Base-by-base conservation (phyloP, 306 rosid species). In the Echinosophora koreensis region DNA sequence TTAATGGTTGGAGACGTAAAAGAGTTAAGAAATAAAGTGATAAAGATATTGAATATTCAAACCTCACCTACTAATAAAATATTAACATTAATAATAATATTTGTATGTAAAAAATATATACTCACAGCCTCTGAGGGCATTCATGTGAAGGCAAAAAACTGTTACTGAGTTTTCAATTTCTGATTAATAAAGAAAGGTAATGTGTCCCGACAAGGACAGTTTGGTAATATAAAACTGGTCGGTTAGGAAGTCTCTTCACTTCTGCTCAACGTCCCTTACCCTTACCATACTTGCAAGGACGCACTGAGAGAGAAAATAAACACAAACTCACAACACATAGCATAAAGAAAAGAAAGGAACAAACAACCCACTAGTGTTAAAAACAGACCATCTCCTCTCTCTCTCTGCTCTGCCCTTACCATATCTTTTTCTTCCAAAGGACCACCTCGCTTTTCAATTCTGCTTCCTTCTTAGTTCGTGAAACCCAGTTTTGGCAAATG, bases 271-370 rank as follows among this genome's bases (percentile, higher is more conserved):
- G 87, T 84, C 87, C 86, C 90, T 86, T 84, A 81, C 88, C 94
- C 90, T 86, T 84, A 81, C 88, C 94, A 84, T 84, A 85, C 87
- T 89, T 88, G 85, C 89, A 61, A 87, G 83, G 90, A 39, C 76
- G 18, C 35, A 80, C 65, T 69, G 64, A 70, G 32, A 79, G 78
- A 75, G 57, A 3, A 30, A 67, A 82, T 47, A 12, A 42, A 10
- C 67, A 61, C 9, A 32, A 14, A 61, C 66, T 30, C 13, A 30
- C 14, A 58, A 49, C 50, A 17, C 44, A 66, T 12, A 27, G 47
- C 69, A 81, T 66, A 66, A 82, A 85, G 86, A 78, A 85, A 76
- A 75, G 82, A 77, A 83, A 71, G 73, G 72, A 83, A 81, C 86
- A 83, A 63, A 75, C 75, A 18, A 50, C 66, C 60, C 51, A 18